Base-by-base conservation (phyloP, 83 land plant species). In the Picea abies region DNA sequence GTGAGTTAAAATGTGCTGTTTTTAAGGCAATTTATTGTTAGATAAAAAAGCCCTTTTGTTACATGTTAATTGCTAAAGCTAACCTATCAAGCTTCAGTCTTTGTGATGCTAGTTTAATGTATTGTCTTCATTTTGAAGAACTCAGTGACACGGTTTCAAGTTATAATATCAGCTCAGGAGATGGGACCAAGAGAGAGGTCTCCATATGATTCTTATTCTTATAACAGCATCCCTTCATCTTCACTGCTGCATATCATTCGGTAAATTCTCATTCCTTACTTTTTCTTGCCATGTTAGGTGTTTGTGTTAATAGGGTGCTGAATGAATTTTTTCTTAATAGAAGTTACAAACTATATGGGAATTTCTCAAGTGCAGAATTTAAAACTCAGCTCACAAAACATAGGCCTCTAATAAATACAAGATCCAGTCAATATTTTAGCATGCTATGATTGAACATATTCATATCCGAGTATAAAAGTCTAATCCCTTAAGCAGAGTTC, bases 81-180 rank as follows among this genome's bases (percentile, higher is more conserved):
- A 80, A 61, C 63, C 56, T 56, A 37, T 15, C 29, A 64, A 16
- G 17, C 70, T 19, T 83, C 5, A 26, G 73, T 5, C 26, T 60
- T 3, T 29, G 60, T 75, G n/a, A 52, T 68, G 23, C 0, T 26
- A 63, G 39, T 49, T 37, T 41, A 22, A 15, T 17, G 20, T 72
- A 41, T 60, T 15, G 64, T 39, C 17, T 63, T 39, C 60, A 79
- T 49, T 10, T 49, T 39, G 26, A 56, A 89, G 90, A 66, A 22
- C 62, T 64, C 16, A 52, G 37, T 63, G 6, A 82, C 70, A 56
- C 87, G 80, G 73, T 58, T 88, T 3, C 90, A 86, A 79, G 88
- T 90, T 19, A 88, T 71, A 60, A 79, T 92, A 56, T 82, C 76
- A 52, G 94, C 91, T 16, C 84, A 86, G 82, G 91, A 86, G 82